These are phyloP conservation scores for Talaromyces sp. DNA, from an alignment of 2,329 filamentous ascomycete genomes.

Conservation along the genomic window DNA sequence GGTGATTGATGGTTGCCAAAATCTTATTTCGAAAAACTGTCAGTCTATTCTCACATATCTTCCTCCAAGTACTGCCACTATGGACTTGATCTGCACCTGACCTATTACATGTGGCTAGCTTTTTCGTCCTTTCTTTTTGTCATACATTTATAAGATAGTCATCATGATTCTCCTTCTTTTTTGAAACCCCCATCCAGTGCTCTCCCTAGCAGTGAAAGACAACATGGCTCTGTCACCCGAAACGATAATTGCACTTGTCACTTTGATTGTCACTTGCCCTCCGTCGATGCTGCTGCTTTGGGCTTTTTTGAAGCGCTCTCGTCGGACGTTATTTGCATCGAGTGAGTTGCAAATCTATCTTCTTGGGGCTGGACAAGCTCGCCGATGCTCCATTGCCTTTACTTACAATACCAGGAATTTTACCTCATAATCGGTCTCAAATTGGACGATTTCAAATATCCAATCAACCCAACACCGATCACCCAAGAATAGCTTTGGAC, in stretches of 20 bases:
- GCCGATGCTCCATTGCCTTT: not conserved
- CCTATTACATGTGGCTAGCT: not conserved
- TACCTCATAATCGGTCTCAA: not conserved
- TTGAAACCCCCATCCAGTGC: not conserved
- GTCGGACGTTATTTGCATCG: not conserved
- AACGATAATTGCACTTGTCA: slow-evolving; percentile 1
- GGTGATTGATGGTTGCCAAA: not conserved
- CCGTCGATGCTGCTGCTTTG: slow-evolving; percentile 3
- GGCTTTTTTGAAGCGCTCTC: not conserved
- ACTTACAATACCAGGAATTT: not conserved
- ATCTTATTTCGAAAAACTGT: not conserved
- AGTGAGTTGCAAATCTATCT: not conserved
- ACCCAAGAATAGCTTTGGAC: not conserved
- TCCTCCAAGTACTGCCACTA: not conserved
- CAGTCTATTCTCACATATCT: not conserved
- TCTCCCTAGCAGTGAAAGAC: not conserved
- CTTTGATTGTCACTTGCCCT: slow-evolving; percentile 1
- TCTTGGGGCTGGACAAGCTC: not conserved
- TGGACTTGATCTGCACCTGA: not conserved
- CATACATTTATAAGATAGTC: not conserved
- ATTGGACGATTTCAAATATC: not conserved
- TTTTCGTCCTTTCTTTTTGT: not conserved
- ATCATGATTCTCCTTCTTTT: not conserved
- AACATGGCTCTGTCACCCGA: slow-evolving; percentile 5
- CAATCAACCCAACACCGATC: not conserved